phyloP scores from a whole-genome alignment of 805 yeast genomes.

The Candida yuanshanica region DNA sequence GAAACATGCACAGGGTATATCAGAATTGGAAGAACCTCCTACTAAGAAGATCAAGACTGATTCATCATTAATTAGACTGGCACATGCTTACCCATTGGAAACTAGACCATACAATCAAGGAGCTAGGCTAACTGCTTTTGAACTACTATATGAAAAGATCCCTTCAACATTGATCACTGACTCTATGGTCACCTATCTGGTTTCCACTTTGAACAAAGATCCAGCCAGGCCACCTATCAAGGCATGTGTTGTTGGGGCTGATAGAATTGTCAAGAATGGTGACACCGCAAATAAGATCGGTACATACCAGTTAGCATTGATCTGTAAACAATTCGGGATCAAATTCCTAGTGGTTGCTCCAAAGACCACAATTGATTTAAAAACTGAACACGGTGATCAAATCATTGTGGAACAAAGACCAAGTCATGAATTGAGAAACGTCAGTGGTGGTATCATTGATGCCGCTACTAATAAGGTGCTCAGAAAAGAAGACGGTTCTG shows the following conservation, averaged over 20 bases:
- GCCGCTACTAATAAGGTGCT: conserved; percentile 21
- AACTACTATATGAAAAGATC: conserved; percentile 74
- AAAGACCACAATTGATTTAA: conserved; percentile 77
- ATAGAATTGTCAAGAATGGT: conserved; percentile 87
- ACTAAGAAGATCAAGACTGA: conserved; percentile 23
- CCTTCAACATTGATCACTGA: conserved; percentile 90
- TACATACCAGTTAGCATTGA: conserved; percentile 81
- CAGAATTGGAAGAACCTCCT: conserved; percentile 18
- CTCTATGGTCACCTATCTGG: conserved; percentile 80
- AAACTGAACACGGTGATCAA: conserved; percentile 60
- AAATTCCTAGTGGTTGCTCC: conserved; percentile 95
- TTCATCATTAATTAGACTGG: conserved; percentile 39
- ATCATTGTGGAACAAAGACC: conserved; percentile 90
- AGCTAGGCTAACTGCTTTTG: conserved; percentile 87
- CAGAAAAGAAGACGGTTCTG: conserved; percentile 23
- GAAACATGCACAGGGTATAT: conserved; percentile 29
- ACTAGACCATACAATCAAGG: conserved; percentile 98
- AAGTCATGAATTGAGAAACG: conserved; percentile 65
- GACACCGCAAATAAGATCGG: conserved; percentile 97
- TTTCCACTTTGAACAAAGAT: conserved; percentile 35
- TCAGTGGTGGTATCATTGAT: conserved; percentile 60
- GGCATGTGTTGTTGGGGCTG: conserved; percentile 84
- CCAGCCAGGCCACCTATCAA: conserved; percentile 57
- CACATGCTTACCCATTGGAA: conserved; percentile 81
- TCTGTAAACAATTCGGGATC: conserved; percentile 57